Conservation (phyloP, 2,329 filamentous ascomycete genomes). For the Pyricularia grisea region DNA sequence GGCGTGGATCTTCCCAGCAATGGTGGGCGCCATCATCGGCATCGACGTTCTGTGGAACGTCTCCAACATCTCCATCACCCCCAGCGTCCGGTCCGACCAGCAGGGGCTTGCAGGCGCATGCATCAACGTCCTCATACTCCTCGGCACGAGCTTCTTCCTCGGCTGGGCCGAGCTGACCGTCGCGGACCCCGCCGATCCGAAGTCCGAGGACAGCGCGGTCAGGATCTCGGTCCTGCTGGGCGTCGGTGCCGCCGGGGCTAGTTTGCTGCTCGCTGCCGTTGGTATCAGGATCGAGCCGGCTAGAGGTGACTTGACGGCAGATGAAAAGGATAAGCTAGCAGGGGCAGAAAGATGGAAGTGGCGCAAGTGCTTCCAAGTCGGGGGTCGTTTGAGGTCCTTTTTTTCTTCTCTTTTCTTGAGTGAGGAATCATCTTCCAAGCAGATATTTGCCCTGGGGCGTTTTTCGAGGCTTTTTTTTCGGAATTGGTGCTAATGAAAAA, state of each 20-base stretch:
- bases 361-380: not conserved
- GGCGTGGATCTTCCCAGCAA: slow-evolving; percentile 53
- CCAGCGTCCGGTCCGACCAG: slow-evolving; percentile 43
- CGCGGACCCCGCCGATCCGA: not conserved
- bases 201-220: not conserved
- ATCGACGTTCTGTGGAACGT: slow-evolving; percentile 60
- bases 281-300: slow-evolving; percentile 45
- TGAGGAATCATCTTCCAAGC: not conserved
- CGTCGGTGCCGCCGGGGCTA: slow-evolving; percentile 6
- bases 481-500: not conserved
- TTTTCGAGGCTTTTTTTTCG: not conserved
- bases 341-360: not conserved
- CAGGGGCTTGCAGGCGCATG: slow-evolving; percentile 58
- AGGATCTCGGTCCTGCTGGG: not conserved
- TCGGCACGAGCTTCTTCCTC: slow-evolving; percentile 55
- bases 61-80: slow-evolving; percentile 59
- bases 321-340: slow-evolving; percentile 33
- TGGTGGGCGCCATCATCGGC: slow-evolving; percentile 50
- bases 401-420: not conserved
- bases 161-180: slow-evolving; percentile 51
- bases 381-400: not conserved
- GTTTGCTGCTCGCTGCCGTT: slow-evolving; percentile 23
- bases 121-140: slow-evolving; percentile 51
- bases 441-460: not conserved
- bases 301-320: slow-evolving; percentile 45